phyloP scores from a whole-genome alignment of 1,139 yeast species.

The Yarrowia galli region DNA sequence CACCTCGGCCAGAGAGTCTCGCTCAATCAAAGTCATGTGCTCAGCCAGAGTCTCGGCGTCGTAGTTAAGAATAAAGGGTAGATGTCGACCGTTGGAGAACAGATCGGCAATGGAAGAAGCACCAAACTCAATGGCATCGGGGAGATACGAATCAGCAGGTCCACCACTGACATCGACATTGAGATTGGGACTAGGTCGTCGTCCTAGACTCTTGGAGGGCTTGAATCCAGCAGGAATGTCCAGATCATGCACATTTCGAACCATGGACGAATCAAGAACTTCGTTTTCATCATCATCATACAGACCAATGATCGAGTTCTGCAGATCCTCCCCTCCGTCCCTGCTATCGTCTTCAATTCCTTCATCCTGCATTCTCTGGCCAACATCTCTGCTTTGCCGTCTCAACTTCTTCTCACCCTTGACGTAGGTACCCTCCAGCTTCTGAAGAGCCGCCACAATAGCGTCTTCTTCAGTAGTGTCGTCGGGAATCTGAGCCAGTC shows the following conservation, averaged over 20 bases:
- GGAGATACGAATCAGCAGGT: background rate
- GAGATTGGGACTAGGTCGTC: slow-evolving; percentile 6
- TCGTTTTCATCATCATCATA: slow-evolving; percentile 7
- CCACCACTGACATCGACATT: slow-evolving; percentile 7
- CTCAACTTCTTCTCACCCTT: slow-evolving; percentile 39
- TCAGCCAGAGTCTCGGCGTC: slow-evolving; percentile 70
- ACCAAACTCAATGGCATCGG: slow-evolving; percentile 29
- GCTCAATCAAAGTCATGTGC: slow-evolving; percentile 85
- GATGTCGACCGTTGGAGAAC: slow-evolving; percentile 55
- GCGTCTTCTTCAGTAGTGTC: slow-evolving; percentile 74
- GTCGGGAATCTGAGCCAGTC: slow-evolving; percentile 82
- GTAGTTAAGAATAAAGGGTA: slow-evolving; percentile 80
- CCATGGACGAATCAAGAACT: background rate
- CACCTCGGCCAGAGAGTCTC: slow-evolving; percentile 80
- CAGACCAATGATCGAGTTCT: slow-evolving; percentile 12
- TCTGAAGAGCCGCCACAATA: slow-evolving; percentile 73
- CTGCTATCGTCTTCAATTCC: slow-evolving; percentile 11
- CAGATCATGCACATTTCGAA: slow-evolving; percentile 9
- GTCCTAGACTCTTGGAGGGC: slow-evolving; percentile 24
- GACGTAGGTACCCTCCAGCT: slow-evolving; percentile 70
- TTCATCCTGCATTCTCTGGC: background rate
- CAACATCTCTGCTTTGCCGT: background rate
- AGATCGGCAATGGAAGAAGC: slow-evolving; percentile 35
- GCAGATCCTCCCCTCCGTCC: slow-evolving; percentile 3
- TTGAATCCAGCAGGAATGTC: slow-evolving; percentile 35